Evolutionary conservation across 371 early-diverging fungal genomes (phyloP).

Genomic region (Nosema muscidifuracis): DNA sequence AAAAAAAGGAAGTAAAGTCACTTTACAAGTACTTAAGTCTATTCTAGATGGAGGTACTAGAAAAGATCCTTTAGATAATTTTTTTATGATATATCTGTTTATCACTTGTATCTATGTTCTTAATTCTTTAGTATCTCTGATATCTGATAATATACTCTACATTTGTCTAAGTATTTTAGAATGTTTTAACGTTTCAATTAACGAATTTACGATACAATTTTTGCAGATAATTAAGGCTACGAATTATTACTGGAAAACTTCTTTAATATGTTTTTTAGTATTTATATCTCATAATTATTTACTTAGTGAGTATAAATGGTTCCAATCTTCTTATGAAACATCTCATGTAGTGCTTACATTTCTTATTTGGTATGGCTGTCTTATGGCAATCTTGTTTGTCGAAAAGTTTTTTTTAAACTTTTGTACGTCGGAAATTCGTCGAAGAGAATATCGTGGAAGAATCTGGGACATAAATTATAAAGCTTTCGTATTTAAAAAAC

Average conservation of each 20-base stretch:
- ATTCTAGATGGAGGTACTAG: slow-evolving; percentile 15
- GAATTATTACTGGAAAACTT: slow-evolving; percentile 23
- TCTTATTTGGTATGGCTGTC: slow-evolving; percentile 44
- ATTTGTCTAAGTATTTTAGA: slow-evolving; percentile 35
- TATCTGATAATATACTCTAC: slow-evolving; percentile 49
- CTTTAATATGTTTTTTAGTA: slow-evolving; percentile 42
- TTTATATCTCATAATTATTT: slow-evolving; percentile 41
- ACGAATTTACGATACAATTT: slow-evolving; percentile 18
- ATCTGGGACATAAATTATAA: slow-evolving; percentile 62
- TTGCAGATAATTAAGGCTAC: slow-evolving; percentile 37
- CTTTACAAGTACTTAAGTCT: neutral
- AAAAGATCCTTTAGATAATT: neutral
- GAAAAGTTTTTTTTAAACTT: slow-evolving; percentile 58
- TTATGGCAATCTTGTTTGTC: slow-evolving; percentile 49
- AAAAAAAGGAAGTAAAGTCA: neutral
- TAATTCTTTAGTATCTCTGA: slow-evolving; percentile 18
- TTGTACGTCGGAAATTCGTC: slow-evolving; percentile 53
- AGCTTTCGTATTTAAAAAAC: slow-evolving; percentile 58
- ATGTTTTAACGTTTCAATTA: slow-evolving; percentile 22
- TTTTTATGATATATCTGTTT: slow-evolving; percentile 43
- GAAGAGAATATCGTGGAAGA: slow-evolving; percentile 45
- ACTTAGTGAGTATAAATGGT: slow-evolving; percentile 41
- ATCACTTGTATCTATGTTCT: slow-evolving; percentile 48
- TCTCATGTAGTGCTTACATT: slow-evolving; percentile 35
- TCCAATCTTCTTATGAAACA: neutral